A percentile compares a stretch with the other conserved stretches of the same genome.
phyloP scores from a whole-genome alignment of 225 moss, liverwort and hornwort genomes.

The Polytrichum formosum region DNA sequence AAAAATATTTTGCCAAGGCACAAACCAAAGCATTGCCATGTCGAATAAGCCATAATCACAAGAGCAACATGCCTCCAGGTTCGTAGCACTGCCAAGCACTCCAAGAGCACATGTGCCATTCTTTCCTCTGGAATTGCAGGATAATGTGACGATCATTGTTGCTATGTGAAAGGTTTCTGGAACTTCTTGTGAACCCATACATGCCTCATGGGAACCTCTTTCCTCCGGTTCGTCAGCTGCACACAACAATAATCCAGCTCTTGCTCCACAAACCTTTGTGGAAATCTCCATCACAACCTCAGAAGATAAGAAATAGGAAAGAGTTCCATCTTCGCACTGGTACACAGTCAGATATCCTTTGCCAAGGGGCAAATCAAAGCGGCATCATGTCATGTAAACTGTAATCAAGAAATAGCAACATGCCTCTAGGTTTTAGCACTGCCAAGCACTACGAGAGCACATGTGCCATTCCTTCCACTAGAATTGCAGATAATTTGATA shows the following conservation, averaged over 20 bases:
- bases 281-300: constrained; percentile 52
- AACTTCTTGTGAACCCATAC: constrained; percentile 92
- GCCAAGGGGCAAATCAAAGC: constrained; percentile 66
- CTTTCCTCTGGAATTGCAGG: constrained; percentile 38
- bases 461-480: constrained; percentile 56
- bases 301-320: constrained; percentile 72
- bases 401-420: constrained; percentile 77
- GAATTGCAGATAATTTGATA: constrained; percentile 80
- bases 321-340: constrained; percentile 68
- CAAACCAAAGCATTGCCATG: too few species aligned
- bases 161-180: constrained; percentile 52
- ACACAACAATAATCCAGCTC: constrained; percentile 90
- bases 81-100: constrained; percentile 26
- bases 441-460: constrained; percentile 50
- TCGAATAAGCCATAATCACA: background rate
- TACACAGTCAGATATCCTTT: constrained; percentile 54
- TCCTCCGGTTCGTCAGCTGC: constrained; percentile 51
- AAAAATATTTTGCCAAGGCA: too few species aligned
- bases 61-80: constrained; percentile 44
- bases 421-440: constrained; percentile 63
- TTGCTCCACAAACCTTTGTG: constrained; percentile 51
- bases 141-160: constrained; percentile 48
- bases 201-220: constrained; percentile 77
- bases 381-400: constrained; percentile 90
- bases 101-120: constrained; percentile 33